phyloP scores from a whole-genome alignment of 2,329 filamentous ascomycete genomes.

The Alternaria solani region DNA sequence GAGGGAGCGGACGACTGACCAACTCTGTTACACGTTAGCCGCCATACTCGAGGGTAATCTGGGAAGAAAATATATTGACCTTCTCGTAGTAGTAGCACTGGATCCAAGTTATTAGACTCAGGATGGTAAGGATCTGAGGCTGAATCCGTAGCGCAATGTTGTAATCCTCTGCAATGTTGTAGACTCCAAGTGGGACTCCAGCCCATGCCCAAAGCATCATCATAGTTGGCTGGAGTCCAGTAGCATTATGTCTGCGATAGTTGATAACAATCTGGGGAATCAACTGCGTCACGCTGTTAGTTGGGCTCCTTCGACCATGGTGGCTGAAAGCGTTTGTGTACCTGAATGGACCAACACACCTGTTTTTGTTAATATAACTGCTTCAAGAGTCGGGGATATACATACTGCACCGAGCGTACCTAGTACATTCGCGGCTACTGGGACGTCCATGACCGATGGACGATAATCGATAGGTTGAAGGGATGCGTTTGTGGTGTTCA shows the following conservation, averaged over 20 bases:
- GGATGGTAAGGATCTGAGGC: conserved; percentile 62
- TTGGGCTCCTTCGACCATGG: neutral
- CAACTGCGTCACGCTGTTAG: conserved; percentile 55
- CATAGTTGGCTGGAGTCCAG: conserved; percentile 72
- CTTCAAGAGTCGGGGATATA: neutral
- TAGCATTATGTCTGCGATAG: conserved; percentile 70
- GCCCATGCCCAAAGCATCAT: conserved; percentile 76
- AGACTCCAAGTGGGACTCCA: conserved; percentile 71
- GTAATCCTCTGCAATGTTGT: conserved; percentile 64
- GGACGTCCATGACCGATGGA: conserved; percentile 59
- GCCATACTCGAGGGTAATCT: no score
- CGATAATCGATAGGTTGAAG: neutral
- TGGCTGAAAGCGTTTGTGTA: conserved; percentile 33
- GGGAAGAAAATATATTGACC: conserved; percentile 16
- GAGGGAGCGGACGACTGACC: conserved; percentile 60
- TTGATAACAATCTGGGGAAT: conserved; percentile 76
- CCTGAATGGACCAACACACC: conserved; percentile 72
- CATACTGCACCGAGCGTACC: conserved; percentile 67
- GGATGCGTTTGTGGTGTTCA: neutral
- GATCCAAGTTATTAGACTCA: conserved; percentile 63
- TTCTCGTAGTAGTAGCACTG: conserved; percentile 65
- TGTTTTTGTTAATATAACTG: conserved; percentile 21
- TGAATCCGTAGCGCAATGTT: conserved; percentile 64
- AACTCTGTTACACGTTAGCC: conserved; percentile 54
- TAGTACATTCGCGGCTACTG: conserved; percentile 65